Percentiles rank a stretch among this genome's conserved stretches.
Conservation (phyloP, 352 stramenopile species). For the Phytophthora fragariaefolia region DNA sequence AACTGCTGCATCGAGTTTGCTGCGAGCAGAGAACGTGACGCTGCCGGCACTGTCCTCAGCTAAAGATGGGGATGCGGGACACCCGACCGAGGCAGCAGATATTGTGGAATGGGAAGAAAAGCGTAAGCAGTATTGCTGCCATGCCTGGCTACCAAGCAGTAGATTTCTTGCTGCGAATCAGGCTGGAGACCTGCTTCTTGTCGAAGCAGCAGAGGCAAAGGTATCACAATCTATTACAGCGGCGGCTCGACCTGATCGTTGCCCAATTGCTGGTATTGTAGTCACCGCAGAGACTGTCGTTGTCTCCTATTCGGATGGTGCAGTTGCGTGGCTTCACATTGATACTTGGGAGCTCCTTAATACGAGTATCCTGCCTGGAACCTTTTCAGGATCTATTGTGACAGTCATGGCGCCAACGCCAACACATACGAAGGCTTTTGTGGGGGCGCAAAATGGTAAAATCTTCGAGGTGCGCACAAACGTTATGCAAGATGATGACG, state of each 20-base stretch:
- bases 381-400: conserved; percentile 20
- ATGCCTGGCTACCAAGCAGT: conserved; percentile 63
- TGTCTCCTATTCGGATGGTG: conserved; percentile 55
- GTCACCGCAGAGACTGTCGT: conserved; percentile 62
- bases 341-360: conserved; percentile 54
- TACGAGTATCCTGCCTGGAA: conserved; percentile 37
- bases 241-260: conserved; percentile 43
- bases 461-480: conserved; percentile 74
- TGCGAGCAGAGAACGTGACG: conserved; percentile 38
- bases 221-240: conserved; percentile 44
- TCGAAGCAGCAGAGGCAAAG: conserved; percentile 44
- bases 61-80: not conserved
- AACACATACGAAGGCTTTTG: conserved; percentile 61
- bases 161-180: conserved; percentile 58
- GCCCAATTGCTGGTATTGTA: conserved; percentile 53
- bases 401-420: conserved; percentile 56
- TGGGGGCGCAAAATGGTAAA: conserved; percentile 59
- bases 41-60: conserved; percentile 1
- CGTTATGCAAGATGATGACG: conserved; percentile 61
- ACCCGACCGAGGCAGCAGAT: conserved; percentile 15
- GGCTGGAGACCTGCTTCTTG: conserved; percentile 58
- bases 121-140: conserved; percentile 53
- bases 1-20: conserved; percentile 32
- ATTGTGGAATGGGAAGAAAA: conserved; percentile 58
- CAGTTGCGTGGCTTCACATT: conserved; percentile 56